Base-by-base conservation (phyloP, 2,329 filamentous ascomycete species). In the Rhynchosporium graminicola region DNA sequence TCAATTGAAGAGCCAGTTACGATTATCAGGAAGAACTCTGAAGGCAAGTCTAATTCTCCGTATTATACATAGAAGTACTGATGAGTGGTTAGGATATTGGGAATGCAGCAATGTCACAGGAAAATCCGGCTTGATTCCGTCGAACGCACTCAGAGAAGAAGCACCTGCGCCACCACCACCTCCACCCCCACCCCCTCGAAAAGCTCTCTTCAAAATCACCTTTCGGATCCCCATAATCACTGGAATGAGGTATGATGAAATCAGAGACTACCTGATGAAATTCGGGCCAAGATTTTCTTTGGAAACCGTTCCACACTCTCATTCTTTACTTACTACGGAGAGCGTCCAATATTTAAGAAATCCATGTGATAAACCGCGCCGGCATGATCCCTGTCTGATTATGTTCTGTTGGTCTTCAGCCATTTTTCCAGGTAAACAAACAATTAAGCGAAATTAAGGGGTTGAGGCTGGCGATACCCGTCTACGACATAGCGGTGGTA, bases 191-290 rank as follows among this genome's bases (percentile, higher is more conserved):
- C 28, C 36, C 26, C 33, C 52, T 43, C 42, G 42, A 13, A n/a
- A 4, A n/a, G 3, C 42, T 43, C 10, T n/a, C 12, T 31, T 8
- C 42, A 29, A 20, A 9, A 48, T 5, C 45, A 20, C 20, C 4
- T 26, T 28, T 58, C 8, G 29, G 15, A 9, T 12, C 4, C 12
- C 28, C 26, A 13, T 29, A 7, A 36, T 36, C 13, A 31, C 4
- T n/a, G 57, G 61, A 31, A 48, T 62, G 36, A 36, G 58, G 12
- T 62, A 54, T 33, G 10, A 36, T 9, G 57, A 64, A n/a, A n/a
- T n/a, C n/a, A n/a, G n/a, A 10, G 63, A 61, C 29, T 20, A 20
- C 20, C 20, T 20, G 20, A 20, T 1, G 20, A 20, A 20, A 20
- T 20, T 1, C 20, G 20, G 20, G 20, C 20, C 20, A 20, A 20